Evolutionary conservation across 2,329 filamentous ascomycete species (phyloP).

Genomic region (Juglanconis oblonga): DNA sequence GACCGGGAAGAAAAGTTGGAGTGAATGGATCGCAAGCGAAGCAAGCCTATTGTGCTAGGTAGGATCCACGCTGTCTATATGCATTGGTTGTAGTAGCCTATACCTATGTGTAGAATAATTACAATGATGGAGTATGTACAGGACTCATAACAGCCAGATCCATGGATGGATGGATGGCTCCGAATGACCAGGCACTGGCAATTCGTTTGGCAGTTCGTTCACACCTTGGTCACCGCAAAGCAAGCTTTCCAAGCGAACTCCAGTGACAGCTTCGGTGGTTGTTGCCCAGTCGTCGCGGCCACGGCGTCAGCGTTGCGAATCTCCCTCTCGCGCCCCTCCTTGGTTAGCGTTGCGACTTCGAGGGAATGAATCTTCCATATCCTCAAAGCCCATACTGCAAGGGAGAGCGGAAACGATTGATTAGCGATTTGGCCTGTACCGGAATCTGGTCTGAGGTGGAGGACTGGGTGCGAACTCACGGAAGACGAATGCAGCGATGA

Average conservation of each 20-base stretch:
- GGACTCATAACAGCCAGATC: background rate
- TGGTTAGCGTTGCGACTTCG: conserved; percentile 27
- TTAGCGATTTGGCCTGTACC: background rate
- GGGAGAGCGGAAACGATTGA: background rate
- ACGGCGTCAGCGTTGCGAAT: conserved; percentile 26
- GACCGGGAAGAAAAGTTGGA: background rate
- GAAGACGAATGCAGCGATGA: conserved; percentile 50
- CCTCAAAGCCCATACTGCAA: conserved; percentile 38
- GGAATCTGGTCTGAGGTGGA: background rate
- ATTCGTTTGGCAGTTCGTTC: background rate
- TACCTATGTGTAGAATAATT: background rate
- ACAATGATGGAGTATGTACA: conserved; percentile 2
- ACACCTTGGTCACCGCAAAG: conserved; percentile 17
- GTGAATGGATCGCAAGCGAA: background rate
- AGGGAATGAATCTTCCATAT: conserved; percentile 42
- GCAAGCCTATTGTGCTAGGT: no score
- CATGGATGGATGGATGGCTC: background rate
- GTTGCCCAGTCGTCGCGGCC: background rate
- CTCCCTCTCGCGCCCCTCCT: conserved; percentile 27
- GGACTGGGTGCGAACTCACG: conserved; percentile 25
- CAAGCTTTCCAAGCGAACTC: conserved; percentile 13
- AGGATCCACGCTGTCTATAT: background rate
- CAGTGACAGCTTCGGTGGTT: background rate
- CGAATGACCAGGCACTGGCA: background rate
- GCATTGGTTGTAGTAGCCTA: background rate